phyloP scores from a whole-genome alignment of 2,329 filamentous ascomycete genomes.

The Tolypocladium inflatum region DNA sequence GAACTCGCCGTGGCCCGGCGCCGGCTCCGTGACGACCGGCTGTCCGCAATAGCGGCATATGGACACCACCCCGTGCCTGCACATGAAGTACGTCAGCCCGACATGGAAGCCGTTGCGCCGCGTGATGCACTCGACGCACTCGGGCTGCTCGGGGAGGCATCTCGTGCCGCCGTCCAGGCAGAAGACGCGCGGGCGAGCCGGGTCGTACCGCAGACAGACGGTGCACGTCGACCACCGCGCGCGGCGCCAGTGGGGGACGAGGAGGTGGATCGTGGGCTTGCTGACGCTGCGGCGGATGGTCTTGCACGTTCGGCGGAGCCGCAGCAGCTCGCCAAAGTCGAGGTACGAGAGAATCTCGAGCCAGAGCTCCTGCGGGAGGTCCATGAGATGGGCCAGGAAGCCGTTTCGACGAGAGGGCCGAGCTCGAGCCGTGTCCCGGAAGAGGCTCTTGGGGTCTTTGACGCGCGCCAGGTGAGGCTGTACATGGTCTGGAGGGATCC shows the following conservation, averaged over 20 bases:
- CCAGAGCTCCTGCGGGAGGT: conserved; percentile 31
- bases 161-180: too few relatives aligned
- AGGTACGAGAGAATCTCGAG: conserved; percentile 29
- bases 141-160: conserved; percentile 3
- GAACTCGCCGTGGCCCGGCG: too few relatives aligned
- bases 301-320: conserved; percentile 29
- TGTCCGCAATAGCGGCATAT: conserved; percentile 36
- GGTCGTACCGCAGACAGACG: too few relatives aligned
- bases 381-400: conserved; percentile 14
- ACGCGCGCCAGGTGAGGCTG: too few relatives aligned
- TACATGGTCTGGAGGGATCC: too few relatives aligned
- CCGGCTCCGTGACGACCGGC: conserved; percentile 10
- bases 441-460: too few relatives aligned
- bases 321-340: conserved; percentile 32
- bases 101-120: conserved; percentile 23
- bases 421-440: too few relatives aligned
- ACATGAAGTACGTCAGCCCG: conserved; percentile 27
- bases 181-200: too few relatives aligned
- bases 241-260: conserved; percentile 16
- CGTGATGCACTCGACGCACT: conserved; percentile 29
- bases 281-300: conserved; percentile 24
- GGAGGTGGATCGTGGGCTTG: conserved; percentile 1
- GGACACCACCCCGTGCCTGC: conserved; percentile 19
- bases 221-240: conserved; percentile 5
- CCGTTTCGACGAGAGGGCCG: too few relatives aligned